Conservation (phyloP, 2,329 filamentous ascomycete species). For the Setomelanomma holmii region DNA sequence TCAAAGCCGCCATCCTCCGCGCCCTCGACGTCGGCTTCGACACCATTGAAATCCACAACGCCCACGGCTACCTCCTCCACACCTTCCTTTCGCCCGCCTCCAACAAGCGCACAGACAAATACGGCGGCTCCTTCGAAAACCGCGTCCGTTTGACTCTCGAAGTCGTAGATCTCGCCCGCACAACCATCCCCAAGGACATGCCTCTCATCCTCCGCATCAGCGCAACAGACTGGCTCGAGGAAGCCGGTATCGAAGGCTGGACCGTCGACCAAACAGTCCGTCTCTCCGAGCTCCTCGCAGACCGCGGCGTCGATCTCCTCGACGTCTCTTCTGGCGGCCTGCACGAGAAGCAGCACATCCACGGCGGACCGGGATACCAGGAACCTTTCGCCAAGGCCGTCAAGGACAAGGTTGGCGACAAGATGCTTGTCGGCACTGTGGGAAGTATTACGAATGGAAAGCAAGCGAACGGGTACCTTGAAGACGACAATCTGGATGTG, state of each 20-base stretch:
- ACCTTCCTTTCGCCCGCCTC: slow-evolving; percentile 72
- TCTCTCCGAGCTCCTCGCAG: slow-evolving; percentile 72
- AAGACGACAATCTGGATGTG: slow-evolving; percentile 64
- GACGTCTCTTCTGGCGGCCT: slow-evolving; percentile 83
- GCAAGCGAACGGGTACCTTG: slow-evolving; percentile 60
- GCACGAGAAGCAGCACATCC: slow-evolving; percentile 66
- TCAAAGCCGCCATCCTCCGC: slow-evolving; percentile 66
- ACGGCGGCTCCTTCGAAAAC: slow-evolving; percentile 76
- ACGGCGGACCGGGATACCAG: slow-evolving; percentile 73
- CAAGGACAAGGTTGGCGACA: slow-evolving; percentile 75
- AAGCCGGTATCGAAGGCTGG: slow-evolving; percentile 68
- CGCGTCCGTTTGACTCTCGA: slow-evolving; percentile 73
- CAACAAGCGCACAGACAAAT: slow-evolving; percentile 73
- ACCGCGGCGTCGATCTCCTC: slow-evolving; percentile 78
- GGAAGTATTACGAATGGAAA: slow-evolving; percentile 75
- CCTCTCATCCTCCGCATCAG: slow-evolving; percentile 76
- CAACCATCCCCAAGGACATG: slow-evolving; percentile 69
- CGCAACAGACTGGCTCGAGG: slow-evolving; percentile 78
- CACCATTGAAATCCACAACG: slow-evolving; percentile 79
- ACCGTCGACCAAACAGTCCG: slow-evolving; percentile 67
- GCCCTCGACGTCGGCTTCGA: slow-evolving; percentile 70
- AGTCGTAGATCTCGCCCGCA: slow-evolving; percentile 67
- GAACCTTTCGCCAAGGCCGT: slow-evolving; percentile 74
- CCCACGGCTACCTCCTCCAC: slow-evolving; percentile 79
- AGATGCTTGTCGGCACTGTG: slow-evolving; percentile 75